Conservation (phyloP, 2,329 filamentous ascomycete genomes). For the Exutisphaerella laricina region DNA sequence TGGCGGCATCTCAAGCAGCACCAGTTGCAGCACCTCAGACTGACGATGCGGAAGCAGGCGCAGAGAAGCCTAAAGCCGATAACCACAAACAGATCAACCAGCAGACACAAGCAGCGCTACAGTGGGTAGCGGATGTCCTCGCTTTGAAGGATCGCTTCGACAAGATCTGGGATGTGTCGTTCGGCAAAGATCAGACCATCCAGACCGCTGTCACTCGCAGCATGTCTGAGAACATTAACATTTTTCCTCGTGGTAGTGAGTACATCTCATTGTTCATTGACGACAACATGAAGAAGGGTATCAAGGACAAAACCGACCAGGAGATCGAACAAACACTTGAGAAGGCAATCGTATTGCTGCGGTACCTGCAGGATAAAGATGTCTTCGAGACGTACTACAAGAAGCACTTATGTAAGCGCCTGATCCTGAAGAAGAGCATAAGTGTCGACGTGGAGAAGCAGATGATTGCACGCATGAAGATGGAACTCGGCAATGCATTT, state of each 20-base stretch:
- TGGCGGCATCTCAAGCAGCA: constrained; percentile 52
- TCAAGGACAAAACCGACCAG: constrained; percentile 84
- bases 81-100: constrained; percentile 55
- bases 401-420: constrained; percentile 82
- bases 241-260: constrained; percentile 76
- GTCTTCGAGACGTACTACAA: constrained; percentile 97
- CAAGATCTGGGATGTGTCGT: constrained; percentile 65
- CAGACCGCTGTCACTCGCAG: constrained; percentile 80
- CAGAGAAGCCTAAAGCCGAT: constrained; percentile 47
- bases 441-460: constrained; percentile 90
- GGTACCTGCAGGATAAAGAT: constrained; percentile 87
- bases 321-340: constrained; percentile 82
- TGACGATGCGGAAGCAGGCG: constrained; percentile 46
- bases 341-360: constrained; percentile 80
- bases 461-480: constrained; percentile 95
- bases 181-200: constrained; percentile 67
- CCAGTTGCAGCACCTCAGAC: constrained; percentile 43
- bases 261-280: constrained; percentile 96
- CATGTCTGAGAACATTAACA: constrained; percentile 89
- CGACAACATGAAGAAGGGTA: constrained; percentile 88
- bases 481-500: constrained; percentile 90
- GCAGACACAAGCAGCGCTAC: constrained; percentile 79
- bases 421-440: constrained; percentile 83
- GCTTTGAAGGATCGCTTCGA: constrained; percentile 86
- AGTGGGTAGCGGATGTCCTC: constrained; percentile 92